Evolutionary conservation across 176 grass and related monocot species (phyloP), one percentile per base, ranked within the genome.

Genomic region (Phragmites australis): DNA sequence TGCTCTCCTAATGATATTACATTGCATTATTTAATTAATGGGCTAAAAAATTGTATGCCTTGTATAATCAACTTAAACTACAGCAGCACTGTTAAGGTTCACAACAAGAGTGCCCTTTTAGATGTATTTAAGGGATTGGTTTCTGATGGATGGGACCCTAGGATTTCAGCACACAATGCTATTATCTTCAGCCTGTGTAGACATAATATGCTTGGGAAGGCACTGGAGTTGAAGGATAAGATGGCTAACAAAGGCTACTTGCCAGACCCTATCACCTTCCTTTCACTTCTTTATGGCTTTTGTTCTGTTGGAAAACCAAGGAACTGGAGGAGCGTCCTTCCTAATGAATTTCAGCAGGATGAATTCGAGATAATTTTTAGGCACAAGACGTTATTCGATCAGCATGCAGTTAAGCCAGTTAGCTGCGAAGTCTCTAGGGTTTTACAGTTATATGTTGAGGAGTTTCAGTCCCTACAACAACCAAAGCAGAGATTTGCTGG

Each of bases 281-380:
- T 97, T 87, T 92, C 86, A 59, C 87, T 97, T 85, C 82, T 97
- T 29, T 94, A 94, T 94, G 92, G 94, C 23, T 82, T 90, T 83
- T 97, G 73, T 94, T 88, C 84, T 90, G 68, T 76, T 83, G 80
- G 87, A 70, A 90, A 82, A 81, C 84, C 68, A 68, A 74, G 32
- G 26, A 70, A 92, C 15, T 94, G 89, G 91, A 80, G 63, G 52
- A 72, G 75, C 13, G 37, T 84, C 40, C 47, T 90, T 87, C 84
- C 59, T 58, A 78, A 54, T 87, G 64, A 90, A n/a, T 89, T 97
- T 78, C 68, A 70, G 42, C 57, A 12, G 73, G 79, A 67, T 86
- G 89, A 97, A 53, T 56, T 88, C 0, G 50, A 92, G 89, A 85
- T 88, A 63, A 75, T 85, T 54, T 62, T 47, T 77, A 85, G 51